Evolutionary conservation across 2,329 filamentous ascomycete genomes (phyloP), one percentile per base, ranked within the genome.

Genomic region (Pyrenophora graminea): DNA sequence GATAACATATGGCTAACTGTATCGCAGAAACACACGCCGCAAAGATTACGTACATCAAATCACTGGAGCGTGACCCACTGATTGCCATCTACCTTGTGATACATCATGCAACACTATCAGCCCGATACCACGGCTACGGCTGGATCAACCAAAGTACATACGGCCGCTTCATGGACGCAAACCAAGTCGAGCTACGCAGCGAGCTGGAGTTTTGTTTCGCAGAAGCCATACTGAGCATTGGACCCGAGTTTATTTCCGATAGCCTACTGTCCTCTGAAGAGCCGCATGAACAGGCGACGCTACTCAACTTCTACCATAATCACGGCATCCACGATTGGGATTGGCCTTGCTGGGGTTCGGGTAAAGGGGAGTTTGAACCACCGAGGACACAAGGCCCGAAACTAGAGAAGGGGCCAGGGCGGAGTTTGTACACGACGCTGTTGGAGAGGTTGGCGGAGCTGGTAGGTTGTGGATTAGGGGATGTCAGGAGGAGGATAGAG

Each of bases 141-240:
- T 61, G 64, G 52, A 69, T 71, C n/a, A 61, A 69, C 27, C 66
- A 71, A 39, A 50, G 55, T 17, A 64, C 58, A 2, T 68, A 69
- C 34, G 68, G 68, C 19, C 59, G 50, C 15, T 62, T 62, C 55
- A 66, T 70, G 62, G 66, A 68, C 42, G 59, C 54, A 6, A 64
- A 68, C 18, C 63, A 66, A 27, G 32, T 70, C 4, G 56, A 59
- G 2, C 48, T 71, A 5, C 68, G 68, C 30, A 63, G 56, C 9
- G 67, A 70, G 19, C 40, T 71, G 1, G 67, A 70, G 23, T 66
- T 68, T 27, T 62, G 58, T 34, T 71, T 71, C 33, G 58, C 62
- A 0, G 69, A 72, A 57, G 67, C 56, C 0, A 53, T 58, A 4
- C 55, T 71, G 9, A 52, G 54, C 25, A 15, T 62, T 7, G 68